Evolutionary conservation across 768 basidiomycete genomes (phyloP).

Genomic region (Tulasnella sp.): DNA sequence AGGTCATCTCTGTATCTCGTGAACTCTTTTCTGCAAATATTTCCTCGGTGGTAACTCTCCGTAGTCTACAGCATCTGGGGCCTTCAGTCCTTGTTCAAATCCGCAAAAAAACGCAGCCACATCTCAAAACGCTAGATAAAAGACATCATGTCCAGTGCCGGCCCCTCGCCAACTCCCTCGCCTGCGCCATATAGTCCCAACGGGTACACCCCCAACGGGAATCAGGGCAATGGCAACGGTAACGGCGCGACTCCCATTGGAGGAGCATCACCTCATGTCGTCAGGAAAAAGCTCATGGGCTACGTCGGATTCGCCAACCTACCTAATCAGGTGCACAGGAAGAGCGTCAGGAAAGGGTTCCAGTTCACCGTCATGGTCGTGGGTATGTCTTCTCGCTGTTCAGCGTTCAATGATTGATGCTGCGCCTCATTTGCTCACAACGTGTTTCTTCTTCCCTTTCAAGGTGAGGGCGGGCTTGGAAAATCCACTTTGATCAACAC

Average conservation of each 20-base stretch:
- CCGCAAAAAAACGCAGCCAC: not conserved
- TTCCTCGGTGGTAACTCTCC: not conserved
- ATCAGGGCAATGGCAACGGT: not conserved
- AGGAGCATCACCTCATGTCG: conserved; percentile 41
- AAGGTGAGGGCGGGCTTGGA: conserved; percentile 95
- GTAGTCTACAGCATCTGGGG: no score
- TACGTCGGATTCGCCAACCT: conserved; percentile 96
- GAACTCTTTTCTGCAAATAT: not conserved
- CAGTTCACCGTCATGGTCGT: conserved; percentile 99
- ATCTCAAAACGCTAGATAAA: not conserved
- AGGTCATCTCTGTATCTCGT: not conserved
- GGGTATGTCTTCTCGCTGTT: conserved; percentile 46
- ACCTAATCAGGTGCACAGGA: conserved; percentile 98
- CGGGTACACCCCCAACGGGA: conserved; percentile 13
- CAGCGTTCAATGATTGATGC: not conserved
- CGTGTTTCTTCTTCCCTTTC: not conserved
- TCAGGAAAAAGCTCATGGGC: conserved; percentile 88
- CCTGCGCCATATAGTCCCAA: conserved; percentile 8
- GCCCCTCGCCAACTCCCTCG: conserved; percentile 6
- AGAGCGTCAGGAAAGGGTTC: conserved; percentile 96
- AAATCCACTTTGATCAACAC: conserved; percentile 99
- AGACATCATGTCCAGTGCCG: conserved; percentile 10
- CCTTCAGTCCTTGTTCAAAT: conserved; percentile 4
- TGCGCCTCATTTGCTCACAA: conserved; percentile 3
- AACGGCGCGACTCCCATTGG: conserved; percentile 36